A percentile compares a stretch with the other conserved stretches of the same genome.
Evolutionary conservation across 1,284 basidiomycete species (phyloP).

Genomic region (Somion occarium): DNA sequence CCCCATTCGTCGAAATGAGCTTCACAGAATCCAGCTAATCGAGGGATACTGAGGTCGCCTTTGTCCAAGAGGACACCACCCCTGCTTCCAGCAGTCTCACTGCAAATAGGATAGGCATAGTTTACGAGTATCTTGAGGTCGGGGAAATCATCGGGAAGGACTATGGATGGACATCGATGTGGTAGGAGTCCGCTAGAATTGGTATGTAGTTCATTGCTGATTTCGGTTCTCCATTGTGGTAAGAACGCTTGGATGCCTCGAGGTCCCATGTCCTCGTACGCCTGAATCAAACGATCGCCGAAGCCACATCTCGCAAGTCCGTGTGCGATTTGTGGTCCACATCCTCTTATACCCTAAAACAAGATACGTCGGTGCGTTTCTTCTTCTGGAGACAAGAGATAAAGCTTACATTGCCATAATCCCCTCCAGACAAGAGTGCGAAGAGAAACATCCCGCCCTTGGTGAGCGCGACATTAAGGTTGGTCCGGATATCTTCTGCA

Average conservation of each 20-base stretch:
- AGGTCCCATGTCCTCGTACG: slow-evolving; percentile 22
- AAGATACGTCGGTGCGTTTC: no score
- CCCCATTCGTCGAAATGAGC: slow-evolving; percentile 54
- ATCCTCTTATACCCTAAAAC: slow-evolving; percentile 31
- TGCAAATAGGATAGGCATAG: slow-evolving; percentile 40
- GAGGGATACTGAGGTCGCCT: slow-evolving; percentile 35
- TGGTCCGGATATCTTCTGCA: slow-evolving; percentile 29
- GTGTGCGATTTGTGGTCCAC: slow-evolving; percentile 32
- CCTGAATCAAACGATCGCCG: slow-evolving; percentile 42
- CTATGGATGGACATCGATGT: slow-evolving; percentile 23
- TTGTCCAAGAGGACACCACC: slow-evolving; percentile 29
- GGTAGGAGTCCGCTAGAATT: slow-evolving; percentile 39
- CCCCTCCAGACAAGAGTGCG: slow-evolving; percentile 61
- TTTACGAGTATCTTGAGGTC: slow-evolving; percentile 35
- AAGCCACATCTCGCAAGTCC: slow-evolving; percentile 36
- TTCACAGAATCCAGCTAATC: slow-evolving; percentile 47
- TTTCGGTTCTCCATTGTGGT: slow-evolving; percentile 33
- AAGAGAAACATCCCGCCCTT: slow-evolving; percentile 58
- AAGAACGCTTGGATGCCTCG: slow-evolving; percentile 28
- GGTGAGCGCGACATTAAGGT: slow-evolving; percentile 36
- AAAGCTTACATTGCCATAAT: slow-evolving; percentile 48
- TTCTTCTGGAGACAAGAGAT: slow-evolving; percentile 7
- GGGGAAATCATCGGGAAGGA: slow-evolving; percentile 37
- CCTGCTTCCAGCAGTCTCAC: slow-evolving; percentile 14
- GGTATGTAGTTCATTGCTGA: slow-evolving; percentile 45